A percentile compares a stretch with the other conserved stretches of the same genome.
Evolutionary conservation across 306 rosid genomes (phyloP).

Genomic region (Cucumis sativus): Cucumber_9930_V3 NC_026656.2:21316501-21317000

Average conservation of each 20-base stretch:
- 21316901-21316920: constrained; percentile 48
- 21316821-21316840: not conserved
- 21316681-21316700: not conserved
- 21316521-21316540: not conserved
- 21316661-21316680: not conserved
- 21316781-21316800: not conserved
- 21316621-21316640: not conserved
- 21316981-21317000: not conserved
- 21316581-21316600: not conserved
- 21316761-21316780: not conserved
- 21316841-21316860: not conserved
- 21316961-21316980: not conserved
- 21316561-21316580: not conserved
- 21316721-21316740: not conserved
- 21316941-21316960: constrained; percentile 27
- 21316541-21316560: not conserved
- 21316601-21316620: not conserved
- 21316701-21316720: not conserved
- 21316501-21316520: not conserved
- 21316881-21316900: constrained; percentile 9
- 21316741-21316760: not conserved
- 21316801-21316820: not conserved
- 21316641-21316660: not conserved
- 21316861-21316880: not conserved
- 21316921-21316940: constrained; percentile 59